phyloP scores from a whole-genome alignment of 2,329 filamentous ascomycete genomes.

The Fusarium sp. region DNA sequence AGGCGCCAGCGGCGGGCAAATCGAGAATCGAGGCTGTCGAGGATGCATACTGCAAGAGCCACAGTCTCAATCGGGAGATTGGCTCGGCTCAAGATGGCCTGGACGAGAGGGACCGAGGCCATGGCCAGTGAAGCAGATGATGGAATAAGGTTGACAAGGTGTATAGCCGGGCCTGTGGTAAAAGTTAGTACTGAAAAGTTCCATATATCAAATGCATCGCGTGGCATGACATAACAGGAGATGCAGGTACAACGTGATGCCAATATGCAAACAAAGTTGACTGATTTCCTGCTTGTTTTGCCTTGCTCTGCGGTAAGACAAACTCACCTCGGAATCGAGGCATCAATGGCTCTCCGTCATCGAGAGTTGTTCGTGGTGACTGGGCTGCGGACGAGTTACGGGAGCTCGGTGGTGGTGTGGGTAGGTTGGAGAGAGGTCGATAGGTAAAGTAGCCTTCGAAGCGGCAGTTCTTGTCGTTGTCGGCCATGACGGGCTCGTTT shows the following conservation, averaged over 20 bases:
- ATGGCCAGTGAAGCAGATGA: conserved; percentile 69
- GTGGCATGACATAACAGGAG: conserved; percentile 11
- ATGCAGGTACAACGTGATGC: conserved; percentile 22
- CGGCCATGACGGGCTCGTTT: conserved; percentile 19
- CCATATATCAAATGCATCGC: conserved; percentile 1
- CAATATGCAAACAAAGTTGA: not conserved
- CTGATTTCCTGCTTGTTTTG: not conserved
- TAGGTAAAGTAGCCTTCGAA: conserved; percentile 70
- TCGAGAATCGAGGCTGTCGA: conserved; percentile 71
- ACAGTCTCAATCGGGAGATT: conserved; percentile 69
- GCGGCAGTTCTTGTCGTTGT: conserved; percentile 34
- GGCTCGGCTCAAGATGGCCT: conserved; percentile 69
- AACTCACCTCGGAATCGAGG: conserved; percentile 53
- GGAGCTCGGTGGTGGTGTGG: conserved; percentile 71
- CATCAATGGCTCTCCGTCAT: conserved; percentile 59
- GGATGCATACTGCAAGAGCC: conserved; percentile 72
- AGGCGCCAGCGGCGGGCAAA: conserved; percentile 73
- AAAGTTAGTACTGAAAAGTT: conserved; percentile 24
- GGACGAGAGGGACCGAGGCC: conserved; percentile 68
- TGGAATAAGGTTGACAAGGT: conserved; percentile 74
- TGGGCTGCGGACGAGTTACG: conserved; percentile 56
- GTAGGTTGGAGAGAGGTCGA: conserved; percentile 73
- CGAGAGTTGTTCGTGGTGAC: conserved; percentile 56
- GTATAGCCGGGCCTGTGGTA: conserved; percentile 68
- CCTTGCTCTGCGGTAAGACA: not conserved